phyloP scores from a whole-genome alignment of 306 rosid species.

The Erythrophleum fordii region DNA sequence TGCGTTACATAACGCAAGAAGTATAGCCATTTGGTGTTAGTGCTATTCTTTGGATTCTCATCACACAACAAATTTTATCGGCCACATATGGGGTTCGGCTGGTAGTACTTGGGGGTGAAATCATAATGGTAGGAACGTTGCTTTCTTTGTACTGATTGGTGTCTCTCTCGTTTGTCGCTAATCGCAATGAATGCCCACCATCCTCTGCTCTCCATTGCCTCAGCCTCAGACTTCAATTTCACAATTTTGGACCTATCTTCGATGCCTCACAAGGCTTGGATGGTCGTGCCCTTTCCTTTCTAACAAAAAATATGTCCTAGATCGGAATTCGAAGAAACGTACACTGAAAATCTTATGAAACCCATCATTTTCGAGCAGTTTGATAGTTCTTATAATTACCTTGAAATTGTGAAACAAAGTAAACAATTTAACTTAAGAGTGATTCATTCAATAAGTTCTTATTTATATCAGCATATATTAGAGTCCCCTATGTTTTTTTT shows the following conservation, averaged over 20 bases:
- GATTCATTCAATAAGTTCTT: constrained; percentile 13
- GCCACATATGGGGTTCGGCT: constrained; percentile 36
- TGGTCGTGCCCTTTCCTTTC: too few species aligned
- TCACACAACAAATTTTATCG: constrained; percentile 16
- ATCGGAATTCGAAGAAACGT: neutral
- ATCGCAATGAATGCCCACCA: constrained; percentile 31
- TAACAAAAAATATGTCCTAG: too few species aligned
- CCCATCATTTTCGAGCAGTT: too few species aligned
- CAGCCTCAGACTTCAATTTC: neutral
- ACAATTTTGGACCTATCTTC: neutral
- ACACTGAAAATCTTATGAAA: neutral
- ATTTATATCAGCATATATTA: constrained; percentile 44
- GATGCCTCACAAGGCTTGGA: neutral
- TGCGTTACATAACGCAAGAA: too few species aligned
- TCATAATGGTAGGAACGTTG: constrained; percentile 36
- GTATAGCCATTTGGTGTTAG: neutral
- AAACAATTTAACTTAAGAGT: neutral
- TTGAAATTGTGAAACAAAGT: neutral
- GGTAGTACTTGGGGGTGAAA: constrained; percentile 15
- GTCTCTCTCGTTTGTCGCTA: constrained; percentile 24
- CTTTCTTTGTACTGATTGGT: constrained; percentile 38
- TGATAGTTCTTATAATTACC: too few species aligned
- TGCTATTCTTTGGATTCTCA: constrained; percentile 46
- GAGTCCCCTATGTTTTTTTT: constrained; percentile 5
- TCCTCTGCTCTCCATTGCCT: constrained; percentile 21